Percentiles rank a stretch among this genome's conserved stretches.
These are phyloP conservation scores for Acmispon strigosus DNA, from an alignment of 306 rosid genomes.

Conservation along the genomic window DNA sequence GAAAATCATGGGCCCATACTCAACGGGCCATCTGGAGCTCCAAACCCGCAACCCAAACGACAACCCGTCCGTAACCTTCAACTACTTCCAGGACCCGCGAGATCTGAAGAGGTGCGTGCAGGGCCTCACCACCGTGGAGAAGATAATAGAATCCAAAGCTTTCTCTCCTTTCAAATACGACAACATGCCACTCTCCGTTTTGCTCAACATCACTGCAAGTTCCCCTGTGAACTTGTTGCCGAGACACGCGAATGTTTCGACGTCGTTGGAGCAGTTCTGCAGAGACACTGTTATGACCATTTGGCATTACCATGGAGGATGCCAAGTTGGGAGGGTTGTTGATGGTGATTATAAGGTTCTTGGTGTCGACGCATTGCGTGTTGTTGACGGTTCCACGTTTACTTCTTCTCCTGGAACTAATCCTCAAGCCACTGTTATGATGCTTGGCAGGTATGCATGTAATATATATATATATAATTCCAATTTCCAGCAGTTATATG, in stretches of 20 bases:
- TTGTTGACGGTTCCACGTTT: slow-evolving; percentile 81
- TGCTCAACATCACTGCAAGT: slow-evolving; percentile 53
- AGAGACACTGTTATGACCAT: slow-evolving; percentile 79
- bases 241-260: slow-evolving; percentile 33
- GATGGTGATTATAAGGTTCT: slow-evolving; percentile 54
- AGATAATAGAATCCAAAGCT: slow-evolving; percentile 46
- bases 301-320: slow-evolving; percentile 89
- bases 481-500: no score
- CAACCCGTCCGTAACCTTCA: slow-evolving; percentile 68
- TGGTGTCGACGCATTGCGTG: slow-evolving; percentile 54
- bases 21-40: slow-evolving; percentile 69
- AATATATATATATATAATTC: no score
- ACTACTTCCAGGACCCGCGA: slow-evolving; percentile 56
- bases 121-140: slow-evolving; percentile 45
- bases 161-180: slow-evolving; percentile 42
- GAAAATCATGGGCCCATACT: slow-evolving; percentile 61
- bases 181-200: slow-evolving; percentile 20
- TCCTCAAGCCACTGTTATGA: slow-evolving; percentile 88
- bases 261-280: slow-evolving; percentile 65
- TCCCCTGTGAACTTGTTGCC: slow-evolving; percentile 63
- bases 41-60: slow-evolving; percentile 47
- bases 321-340: slow-evolving; percentile 65
- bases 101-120: slow-evolving; percentile 60
- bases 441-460: slow-evolving; percentile 64
- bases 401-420: slow-evolving; percentile 70